phyloP scores from a whole-genome alignment of 805 yeast species.

The Wickerhamiella alocasiicola region DNA sequence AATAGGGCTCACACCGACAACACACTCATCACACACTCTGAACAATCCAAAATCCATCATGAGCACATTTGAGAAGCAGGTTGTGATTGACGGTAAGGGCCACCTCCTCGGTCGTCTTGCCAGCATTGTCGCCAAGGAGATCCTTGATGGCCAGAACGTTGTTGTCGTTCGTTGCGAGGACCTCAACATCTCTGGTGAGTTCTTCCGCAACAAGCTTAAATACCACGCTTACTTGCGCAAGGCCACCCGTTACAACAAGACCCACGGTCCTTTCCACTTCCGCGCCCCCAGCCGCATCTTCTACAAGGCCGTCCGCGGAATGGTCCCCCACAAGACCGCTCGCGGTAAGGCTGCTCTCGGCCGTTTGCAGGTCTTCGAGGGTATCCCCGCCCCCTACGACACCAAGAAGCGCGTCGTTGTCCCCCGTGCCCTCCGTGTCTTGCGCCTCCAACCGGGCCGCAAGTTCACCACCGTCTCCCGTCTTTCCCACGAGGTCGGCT shows the following conservation, averaged over 20 bases:
- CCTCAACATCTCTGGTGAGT: slow-evolving; percentile 98
- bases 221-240: slow-evolving; percentile 99
- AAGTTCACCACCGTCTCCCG: slow-evolving; percentile 98
- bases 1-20: slow-evolving; percentile 6
- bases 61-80: slow-evolving; percentile 69
- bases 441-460: slow-evolving; percentile 99
- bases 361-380: slow-evolving; percentile 98
- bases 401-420: slow-evolving; percentile 99
- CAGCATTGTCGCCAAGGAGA: slow-evolving; percentile 95
- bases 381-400: slow-evolving; percentile 99
- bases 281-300: slow-evolving; percentile 99
- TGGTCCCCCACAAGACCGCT: slow-evolving; percentile 99
- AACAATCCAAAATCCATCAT: slow-evolving; percentile 26
- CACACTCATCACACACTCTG: slow-evolving; percentile 11
- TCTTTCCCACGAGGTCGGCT: slow-evolving; percentile 92
- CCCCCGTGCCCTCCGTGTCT: slow-evolving; percentile 98
- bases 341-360: slow-evolving; percentile 99
- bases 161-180: slow-evolving; percentile 95
- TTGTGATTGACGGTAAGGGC: slow-evolving; percentile 96
- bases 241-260: slow-evolving; percentile 97
- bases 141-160: slow-evolving; percentile 94
- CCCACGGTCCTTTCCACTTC: slow-evolving; percentile 99
- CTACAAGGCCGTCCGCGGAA: slow-evolving; percentile 99
- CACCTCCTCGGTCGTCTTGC: slow-evolving; percentile 99
- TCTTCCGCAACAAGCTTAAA: slow-evolving; percentile 99